Evolutionary conservation across 805 yeast species (phyloP).

Genomic region (Lipomyces sp.): DNA sequence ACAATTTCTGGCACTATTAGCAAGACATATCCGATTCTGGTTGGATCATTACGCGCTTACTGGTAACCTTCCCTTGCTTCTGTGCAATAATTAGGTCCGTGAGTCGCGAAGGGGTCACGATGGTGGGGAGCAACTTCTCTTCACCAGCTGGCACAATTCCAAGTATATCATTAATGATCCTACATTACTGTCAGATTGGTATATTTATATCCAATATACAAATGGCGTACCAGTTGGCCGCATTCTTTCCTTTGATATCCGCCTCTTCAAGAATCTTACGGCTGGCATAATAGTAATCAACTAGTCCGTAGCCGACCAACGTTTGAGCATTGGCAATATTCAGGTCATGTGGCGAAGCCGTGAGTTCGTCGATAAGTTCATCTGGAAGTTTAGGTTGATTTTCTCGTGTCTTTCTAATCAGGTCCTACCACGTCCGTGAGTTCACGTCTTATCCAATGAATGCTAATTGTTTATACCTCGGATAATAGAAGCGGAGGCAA

Average conservation of each 20-base stretch:
- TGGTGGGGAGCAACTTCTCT: conserved; percentile 36
- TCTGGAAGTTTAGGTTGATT: conserved; percentile 66
- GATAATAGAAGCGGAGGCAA: conserved; percentile 63
- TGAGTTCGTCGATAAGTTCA: conserved; percentile 53
- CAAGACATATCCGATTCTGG: background rate
- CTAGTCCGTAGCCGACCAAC: conserved; percentile 57
- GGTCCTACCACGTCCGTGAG: conserved; percentile 9
- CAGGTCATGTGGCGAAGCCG: conserved; percentile 57
- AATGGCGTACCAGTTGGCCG: conserved; percentile 50
- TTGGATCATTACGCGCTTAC: conserved; percentile 51
- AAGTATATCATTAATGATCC: conserved; percentile 80
- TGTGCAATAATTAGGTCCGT: conserved; percentile 62
- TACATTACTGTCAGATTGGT: conserved; percentile 50
- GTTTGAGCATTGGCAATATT: conserved; percentile 77
- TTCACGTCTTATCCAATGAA: background rate
- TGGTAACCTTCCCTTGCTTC: conserved; percentile 56
- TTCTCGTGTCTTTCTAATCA: conserved; percentile 42
- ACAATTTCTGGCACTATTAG: conserved; percentile 58
- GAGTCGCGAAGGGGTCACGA: conserved; percentile 53
- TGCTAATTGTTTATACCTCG: conserved; percentile 40
- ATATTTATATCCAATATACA: background rate
- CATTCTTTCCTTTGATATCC: conserved; percentile 36
- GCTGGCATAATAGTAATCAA: conserved; percentile 58
- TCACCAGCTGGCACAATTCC: conserved; percentile 65
- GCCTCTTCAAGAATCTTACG: conserved; percentile 43